Conservation (phyloP, 306 rosid species). For the Elaeagnus macrophylla region DNA sequence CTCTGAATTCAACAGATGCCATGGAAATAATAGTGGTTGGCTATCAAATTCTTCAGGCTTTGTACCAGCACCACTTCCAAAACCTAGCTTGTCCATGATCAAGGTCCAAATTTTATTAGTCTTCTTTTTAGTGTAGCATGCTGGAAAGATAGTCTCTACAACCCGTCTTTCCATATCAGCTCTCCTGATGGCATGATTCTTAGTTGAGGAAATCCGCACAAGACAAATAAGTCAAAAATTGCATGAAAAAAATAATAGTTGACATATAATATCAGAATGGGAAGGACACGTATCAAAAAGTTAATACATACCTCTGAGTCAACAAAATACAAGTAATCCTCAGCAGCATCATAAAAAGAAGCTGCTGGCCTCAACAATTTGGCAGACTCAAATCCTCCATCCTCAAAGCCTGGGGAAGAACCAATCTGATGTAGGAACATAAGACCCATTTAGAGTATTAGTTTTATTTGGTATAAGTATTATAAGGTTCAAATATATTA, state of each 20-base stretch:
- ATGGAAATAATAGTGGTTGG: conserved; percentile 56
- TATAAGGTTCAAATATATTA: no score
- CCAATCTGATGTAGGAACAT: no score
- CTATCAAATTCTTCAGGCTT: conserved; percentile 42
- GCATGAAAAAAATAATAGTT: conserved; percentile 4
- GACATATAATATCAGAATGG: background rate
- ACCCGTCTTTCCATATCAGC: conserved; percentile 61
- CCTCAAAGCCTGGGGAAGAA: conserved; percentile 89
- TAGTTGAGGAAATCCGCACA: conserved; percentile 27
- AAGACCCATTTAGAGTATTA: no score
- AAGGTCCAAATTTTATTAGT: conserved; percentile 45
- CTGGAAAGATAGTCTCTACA: conserved; percentile 67
- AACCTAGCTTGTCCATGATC: conserved; percentile 57
- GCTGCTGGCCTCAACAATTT: conserved; percentile 83
- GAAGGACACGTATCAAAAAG: background rate
- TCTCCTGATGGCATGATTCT: conserved; percentile 93
- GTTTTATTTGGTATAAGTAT: no score
- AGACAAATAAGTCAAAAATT: conserved; percentile 9
- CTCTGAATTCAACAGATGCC: conserved; percentile 68
- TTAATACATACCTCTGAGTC: conserved; percentile 77
- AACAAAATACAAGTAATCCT: conserved; percentile 73
- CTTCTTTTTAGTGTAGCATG: conserved; percentile 30
- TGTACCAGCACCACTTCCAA: conserved; percentile 34
- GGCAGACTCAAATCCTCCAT: conserved; percentile 77
- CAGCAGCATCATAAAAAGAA: conserved; percentile 52